Percentiles rank a stretch among this genome's conserved stretches.
Evolutionary conservation across 2,329 filamentous ascomycete species (phyloP).

Genomic region (Tolypocladium ophioglossoides): DNA sequence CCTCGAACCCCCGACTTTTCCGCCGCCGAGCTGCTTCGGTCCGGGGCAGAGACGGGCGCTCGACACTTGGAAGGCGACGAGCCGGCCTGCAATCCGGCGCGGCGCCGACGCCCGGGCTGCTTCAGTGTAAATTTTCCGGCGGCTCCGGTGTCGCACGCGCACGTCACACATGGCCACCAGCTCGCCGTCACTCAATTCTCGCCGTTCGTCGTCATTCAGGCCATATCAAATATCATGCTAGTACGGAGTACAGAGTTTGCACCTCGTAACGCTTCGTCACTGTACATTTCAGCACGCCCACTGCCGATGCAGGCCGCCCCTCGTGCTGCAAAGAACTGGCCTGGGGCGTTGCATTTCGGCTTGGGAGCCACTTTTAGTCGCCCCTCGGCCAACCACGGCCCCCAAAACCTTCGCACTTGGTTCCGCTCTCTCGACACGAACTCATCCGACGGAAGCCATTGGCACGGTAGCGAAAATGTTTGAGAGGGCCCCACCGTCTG

Average conservation of each 20-base stretch:
- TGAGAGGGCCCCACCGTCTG: slow-evolving; percentile 14
- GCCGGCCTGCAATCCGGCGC: background rate
- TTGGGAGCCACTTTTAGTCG: background rate
- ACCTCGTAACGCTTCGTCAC: background rate
- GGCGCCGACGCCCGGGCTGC: background rate
- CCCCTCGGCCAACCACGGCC: background rate
- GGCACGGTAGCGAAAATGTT: background rate
- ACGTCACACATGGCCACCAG: background rate
- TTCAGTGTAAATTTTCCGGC: background rate
- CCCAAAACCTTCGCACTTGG: background rate
- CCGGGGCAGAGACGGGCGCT: background rate
- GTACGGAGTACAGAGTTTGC: background rate
- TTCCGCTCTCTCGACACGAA: background rate
- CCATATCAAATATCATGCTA: background rate
- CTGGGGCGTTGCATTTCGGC: background rate
- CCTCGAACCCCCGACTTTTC: too few species aligned
- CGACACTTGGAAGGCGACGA: background rate
- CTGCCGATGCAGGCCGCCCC: background rate
- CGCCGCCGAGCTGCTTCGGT: background rate
- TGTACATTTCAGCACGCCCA: background rate
- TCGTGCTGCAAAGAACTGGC: background rate
- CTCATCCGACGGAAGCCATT: slow-evolving; percentile 1
- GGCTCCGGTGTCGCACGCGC: background rate
- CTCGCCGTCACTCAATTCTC: background rate
- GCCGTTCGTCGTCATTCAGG: background rate